Percentiles rank a stretch among this genome's conserved stretches.
These are phyloP conservation scores for Sporothrix curviconia DNA, from an alignment of 2,329 filamentous ascomycete genomes.

Conservation along the genomic window DNA sequence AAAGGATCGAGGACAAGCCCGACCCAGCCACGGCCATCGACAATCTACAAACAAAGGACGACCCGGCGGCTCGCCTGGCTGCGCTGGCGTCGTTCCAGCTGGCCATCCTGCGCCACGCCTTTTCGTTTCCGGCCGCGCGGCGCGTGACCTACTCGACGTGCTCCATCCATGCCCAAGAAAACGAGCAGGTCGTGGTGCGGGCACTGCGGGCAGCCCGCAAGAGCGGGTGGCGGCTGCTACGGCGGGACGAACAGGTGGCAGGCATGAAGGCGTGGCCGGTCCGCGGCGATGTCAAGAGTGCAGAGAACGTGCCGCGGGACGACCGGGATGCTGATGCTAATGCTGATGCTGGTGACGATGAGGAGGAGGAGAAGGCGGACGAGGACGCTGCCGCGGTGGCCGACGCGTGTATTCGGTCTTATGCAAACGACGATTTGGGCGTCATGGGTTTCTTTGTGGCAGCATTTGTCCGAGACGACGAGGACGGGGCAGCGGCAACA, in stretches of 20 bases:
- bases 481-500: not conserved
- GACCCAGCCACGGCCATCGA: constrained; percentile 23
- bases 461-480: constrained; percentile 63
- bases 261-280: constrained; percentile 73
- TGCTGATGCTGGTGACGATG: no score
- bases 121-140: constrained; percentile 67
- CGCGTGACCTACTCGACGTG: constrained; percentile 91
- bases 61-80: constrained; percentile 58
- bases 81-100: constrained; percentile 78
- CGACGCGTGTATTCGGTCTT: constrained; percentile 74
- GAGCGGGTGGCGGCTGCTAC: constrained; percentile 72
- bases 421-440: constrained; percentile 72
- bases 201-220: constrained; percentile 58
- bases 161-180: constrained; percentile 79
- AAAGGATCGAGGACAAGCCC: not conserved
- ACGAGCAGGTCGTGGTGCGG: constrained; percentile 73
- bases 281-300: constrained; percentile 44
- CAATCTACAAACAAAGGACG: constrained; percentile 52
- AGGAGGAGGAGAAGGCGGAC: not conserved
- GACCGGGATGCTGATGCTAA: no score
- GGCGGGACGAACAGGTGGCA: constrained; percentile 62
- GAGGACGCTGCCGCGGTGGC: constrained; percentile 37
- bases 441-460: constrained; percentile 95
- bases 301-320: not conserved
- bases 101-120: constrained; percentile 73